Evolutionary conservation across 805 yeast genomes (phyloP), one percentile per base, ranked within the genome.

Genomic region (Ogataea wickerhamii): DNA sequence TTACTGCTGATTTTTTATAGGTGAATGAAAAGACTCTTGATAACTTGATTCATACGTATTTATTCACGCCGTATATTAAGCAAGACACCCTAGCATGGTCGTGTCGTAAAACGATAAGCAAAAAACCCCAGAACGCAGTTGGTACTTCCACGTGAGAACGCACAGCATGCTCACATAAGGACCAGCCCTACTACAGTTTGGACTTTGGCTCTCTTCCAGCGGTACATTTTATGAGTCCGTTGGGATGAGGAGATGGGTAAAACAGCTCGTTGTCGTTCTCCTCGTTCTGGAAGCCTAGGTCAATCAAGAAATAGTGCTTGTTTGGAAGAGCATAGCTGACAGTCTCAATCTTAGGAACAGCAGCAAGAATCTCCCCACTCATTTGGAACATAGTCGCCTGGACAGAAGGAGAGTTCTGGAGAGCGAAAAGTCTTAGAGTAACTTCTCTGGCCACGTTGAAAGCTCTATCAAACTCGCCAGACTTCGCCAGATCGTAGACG

Each of bases 311-410:
- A 70, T 83, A 89, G 64, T 89, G 97, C 67, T 87, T 89, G 74
- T 89, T 89, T 56, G 97, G 97, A 56, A 89, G 75, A 29, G 74
- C 67, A 63, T 86, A 88, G 37, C 81, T 63, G 24, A 88, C 96
- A 30, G 70, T 70, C 45, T 68, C 74, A 39, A 89, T 70, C 43
- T 68, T 68, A 3, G 79, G 70, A 39, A 76, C 82, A 36, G 53
- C 56, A 34, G 66, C 69, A 57, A 89, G 73, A 47, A 89, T 86
- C 46, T 76, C 78, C 47, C 78, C 72, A 27, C 85, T 74, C 93
- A 89, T 89, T 73, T 87, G 85, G 72, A 77, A 89, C 96, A 89
- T 91, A 42, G 96, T 89, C 32, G 95, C 96, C 69, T 89, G 97
- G 32, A 89, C 97, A 18, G 95, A 84, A n/a, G 96, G 78, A 7